Conservation (phyloP, 805 yeast species). For the Candida hispaniensis region DNA sequence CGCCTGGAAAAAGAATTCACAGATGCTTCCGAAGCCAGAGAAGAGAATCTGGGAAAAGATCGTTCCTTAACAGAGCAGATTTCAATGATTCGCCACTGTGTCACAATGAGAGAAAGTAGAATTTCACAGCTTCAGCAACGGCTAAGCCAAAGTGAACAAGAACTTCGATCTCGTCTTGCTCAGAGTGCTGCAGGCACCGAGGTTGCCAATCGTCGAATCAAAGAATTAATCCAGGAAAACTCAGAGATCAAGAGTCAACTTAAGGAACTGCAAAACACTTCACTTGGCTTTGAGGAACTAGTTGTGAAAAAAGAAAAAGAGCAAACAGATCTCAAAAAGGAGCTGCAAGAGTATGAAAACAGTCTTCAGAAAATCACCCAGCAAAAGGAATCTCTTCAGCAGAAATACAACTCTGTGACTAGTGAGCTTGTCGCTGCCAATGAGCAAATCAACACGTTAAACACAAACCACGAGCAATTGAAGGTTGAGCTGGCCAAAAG, state of each 20-base stretch:
- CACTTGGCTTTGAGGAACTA: slow-evolving; percentile 30
- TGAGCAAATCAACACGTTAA: slow-evolving; percentile 22
- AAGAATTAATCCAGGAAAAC: slow-evolving; percentile 37
- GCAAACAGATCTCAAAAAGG: slow-evolving; percentile 18
- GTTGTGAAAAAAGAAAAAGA: slow-evolving; percentile 28
- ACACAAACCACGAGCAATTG: slow-evolving; percentile 22
- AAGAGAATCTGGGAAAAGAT: not conserved
- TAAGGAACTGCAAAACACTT: slow-evolving; percentile 31
- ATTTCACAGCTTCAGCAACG: slow-evolving; percentile 25
- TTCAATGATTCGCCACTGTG: slow-evolving; percentile 21
- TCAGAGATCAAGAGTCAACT: slow-evolving; percentile 34
- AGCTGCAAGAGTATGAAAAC: slow-evolving; percentile 13
- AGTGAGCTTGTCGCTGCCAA: slow-evolving; percentile 24
- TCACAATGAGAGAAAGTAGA: slow-evolving; percentile 25
- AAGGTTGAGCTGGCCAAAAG: slow-evolving; percentile 30
- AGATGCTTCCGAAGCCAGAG: slow-evolving; percentile 18
- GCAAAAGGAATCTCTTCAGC: slow-evolving; percentile 17
- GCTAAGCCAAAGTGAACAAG: slow-evolving; percentile 24
- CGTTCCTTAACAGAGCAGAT: slow-evolving; percentile 11
- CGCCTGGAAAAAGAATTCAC: slow-evolving; percentile 27
- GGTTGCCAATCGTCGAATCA: slow-evolving; percentile 31
- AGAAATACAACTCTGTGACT: slow-evolving; percentile 16
- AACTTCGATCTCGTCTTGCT: slow-evolving; percentile 21
- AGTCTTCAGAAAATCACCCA: slow-evolving; percentile 16
- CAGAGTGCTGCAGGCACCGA: slow-evolving; percentile 20